phyloP scores from a whole-genome alignment of 805 yeast genomes.

The Ogataea kodamae region DNA sequence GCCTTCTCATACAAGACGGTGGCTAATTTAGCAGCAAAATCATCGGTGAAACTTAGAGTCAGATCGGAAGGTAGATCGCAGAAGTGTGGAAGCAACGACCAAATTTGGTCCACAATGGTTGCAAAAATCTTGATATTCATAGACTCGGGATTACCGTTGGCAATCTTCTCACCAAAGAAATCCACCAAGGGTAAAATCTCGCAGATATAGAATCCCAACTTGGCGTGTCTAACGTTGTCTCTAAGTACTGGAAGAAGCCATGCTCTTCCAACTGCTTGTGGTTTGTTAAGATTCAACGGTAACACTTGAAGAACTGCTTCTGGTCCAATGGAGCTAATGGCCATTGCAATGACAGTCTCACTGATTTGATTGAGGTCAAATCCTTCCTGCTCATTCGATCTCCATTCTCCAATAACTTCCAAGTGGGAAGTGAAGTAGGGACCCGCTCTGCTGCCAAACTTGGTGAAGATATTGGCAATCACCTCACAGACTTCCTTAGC shows the following conservation, averaged over 20 bases:
- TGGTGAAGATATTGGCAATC: conserved; percentile 56
- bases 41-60: conserved; percentile 57
- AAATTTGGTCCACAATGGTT: conserved; percentile 85
- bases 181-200: conserved; percentile 65
- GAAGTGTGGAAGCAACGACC: conserved; percentile 88
- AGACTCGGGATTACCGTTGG: conserved; percentile 46
- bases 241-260: conserved; percentile 91
- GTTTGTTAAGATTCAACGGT: conserved; percentile 73
- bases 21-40: conserved; percentile 75
- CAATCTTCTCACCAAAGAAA: conserved; percentile 49
- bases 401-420: conserved; percentile 77
- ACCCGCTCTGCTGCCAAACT: conserved; percentile 60
- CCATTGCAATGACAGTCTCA: conserved; percentile 76
- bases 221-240: conserved; percentile 75
- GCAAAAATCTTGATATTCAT: conserved; percentile 73
- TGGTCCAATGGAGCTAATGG: conserved; percentile 82
- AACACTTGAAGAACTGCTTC: conserved; percentile 68
- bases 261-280: conserved; percentile 78
- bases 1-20: conserved; percentile 70
- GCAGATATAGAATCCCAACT: conserved; percentile 56
- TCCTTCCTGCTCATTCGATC: conserved; percentile 70
- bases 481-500: conserved; percentile 72
- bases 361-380: conserved; percentile 70
- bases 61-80: conserved; percentile 84
- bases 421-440: conserved; percentile 69